A percentile compares a stretch with the other conserved stretches of the same genome.
Conservation (phyloP, 495 filamentous ascomycete genomes). For the Penicillium steckii region DNA sequence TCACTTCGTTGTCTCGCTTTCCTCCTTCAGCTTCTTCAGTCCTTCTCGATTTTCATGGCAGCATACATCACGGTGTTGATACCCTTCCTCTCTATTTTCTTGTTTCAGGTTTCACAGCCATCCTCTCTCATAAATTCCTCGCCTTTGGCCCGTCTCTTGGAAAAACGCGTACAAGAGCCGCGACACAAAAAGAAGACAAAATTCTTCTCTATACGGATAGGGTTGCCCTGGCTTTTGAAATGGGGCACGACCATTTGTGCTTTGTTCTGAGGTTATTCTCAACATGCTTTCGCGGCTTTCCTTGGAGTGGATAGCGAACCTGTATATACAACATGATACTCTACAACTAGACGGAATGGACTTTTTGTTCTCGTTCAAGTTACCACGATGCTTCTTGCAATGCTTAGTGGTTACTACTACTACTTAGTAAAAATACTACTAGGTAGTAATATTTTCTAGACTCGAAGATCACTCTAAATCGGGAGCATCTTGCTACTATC, state of each 20-base stretch:
- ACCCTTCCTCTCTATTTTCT: conserved; percentile 33
- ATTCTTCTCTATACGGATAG: conserved; percentile 1
- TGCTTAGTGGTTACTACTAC: too few relatives aligned
- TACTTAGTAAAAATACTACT: too few relatives aligned
- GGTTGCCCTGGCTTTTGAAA: not conserved
- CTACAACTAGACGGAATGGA: conserved; percentile 38
- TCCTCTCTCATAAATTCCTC: conserved; percentile 2
- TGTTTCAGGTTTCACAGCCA: conserved; percentile 11
- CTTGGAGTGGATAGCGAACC: conserved; percentile 19
- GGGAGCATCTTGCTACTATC: too few relatives aligned
- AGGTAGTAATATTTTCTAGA: too few relatives aligned
- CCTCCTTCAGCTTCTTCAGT: conserved; percentile 15
- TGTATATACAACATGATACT: conserved; percentile 36
- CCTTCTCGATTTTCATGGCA: conserved; percentile 24
- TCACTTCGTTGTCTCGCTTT: conserved; percentile 6
- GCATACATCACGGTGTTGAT: conserved; percentile 53
- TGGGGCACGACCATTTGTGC: conserved; percentile 2
- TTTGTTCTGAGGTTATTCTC: conserved; percentile 1
- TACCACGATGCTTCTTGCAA: not conserved
- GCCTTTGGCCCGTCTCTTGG: not conserved
- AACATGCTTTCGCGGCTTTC: conserved; percentile 1
- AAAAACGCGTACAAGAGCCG: not conserved
- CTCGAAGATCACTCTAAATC: too few relatives aligned
- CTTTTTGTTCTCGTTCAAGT: conserved; percentile 12
- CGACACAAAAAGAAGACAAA: conserved; percentile 13